phyloP scores from a whole-genome alignment of 75 land plant species.

The Cunninghamia lanceolata region DNA sequence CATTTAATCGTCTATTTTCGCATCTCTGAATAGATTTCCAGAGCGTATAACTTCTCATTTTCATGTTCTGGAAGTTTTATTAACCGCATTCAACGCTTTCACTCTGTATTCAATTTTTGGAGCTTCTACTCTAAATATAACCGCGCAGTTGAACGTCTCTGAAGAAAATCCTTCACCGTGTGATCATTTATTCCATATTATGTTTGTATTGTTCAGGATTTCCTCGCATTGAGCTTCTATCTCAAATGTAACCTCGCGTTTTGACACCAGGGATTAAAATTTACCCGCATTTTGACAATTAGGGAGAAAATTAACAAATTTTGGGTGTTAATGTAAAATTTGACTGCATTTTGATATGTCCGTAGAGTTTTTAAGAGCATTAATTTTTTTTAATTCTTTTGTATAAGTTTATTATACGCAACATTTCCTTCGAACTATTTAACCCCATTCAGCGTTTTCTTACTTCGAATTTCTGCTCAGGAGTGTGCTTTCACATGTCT shows the following conservation, averaged over 20 bases:
- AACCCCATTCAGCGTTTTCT: neutral
- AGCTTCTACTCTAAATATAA: neutral
- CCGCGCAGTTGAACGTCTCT: neutral
- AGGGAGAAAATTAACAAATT: neutral
- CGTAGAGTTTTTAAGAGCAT: neutral
- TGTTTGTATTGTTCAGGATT: neutral
- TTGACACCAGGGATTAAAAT: neutral
- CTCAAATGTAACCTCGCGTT: neutral
- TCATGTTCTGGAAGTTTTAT: neutral
- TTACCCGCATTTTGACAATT: neutral
- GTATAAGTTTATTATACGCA: neutral
- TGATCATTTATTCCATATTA: neutral
- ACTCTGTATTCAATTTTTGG: neutral
- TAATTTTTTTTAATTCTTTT: neutral
- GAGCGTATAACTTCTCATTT: neutral
- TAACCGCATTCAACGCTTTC: neutral
- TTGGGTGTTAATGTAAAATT: neutral
- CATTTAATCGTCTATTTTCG: neutral
- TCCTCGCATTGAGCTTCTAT: neutral
- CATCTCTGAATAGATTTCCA: too few species aligned
- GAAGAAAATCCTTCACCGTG: neutral
- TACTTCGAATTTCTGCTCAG: neutral
- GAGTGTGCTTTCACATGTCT: neutral
- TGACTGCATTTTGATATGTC: neutral
- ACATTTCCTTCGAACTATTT: neutral